Evolutionary conservation across 306 rosid species (phyloP), one percentile per base, ranked within the genome.

Genomic region (Fagus crenata): DNA sequence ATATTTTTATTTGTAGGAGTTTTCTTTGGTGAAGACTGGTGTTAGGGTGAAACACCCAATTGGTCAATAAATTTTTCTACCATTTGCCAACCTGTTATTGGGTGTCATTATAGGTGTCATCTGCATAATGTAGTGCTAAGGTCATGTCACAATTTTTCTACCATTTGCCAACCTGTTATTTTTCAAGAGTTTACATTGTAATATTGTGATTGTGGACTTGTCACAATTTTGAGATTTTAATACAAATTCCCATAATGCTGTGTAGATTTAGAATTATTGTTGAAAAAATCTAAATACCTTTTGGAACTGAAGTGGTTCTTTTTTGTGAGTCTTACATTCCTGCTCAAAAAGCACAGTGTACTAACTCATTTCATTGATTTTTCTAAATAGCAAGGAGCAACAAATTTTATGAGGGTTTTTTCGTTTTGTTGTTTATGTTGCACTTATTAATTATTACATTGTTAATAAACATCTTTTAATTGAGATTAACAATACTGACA

Each of bases 311-410:
- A 67, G 28, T 3, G 32, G 2, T 67, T 13, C 42, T 63, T 15
- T n/a, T 63, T 9, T 36, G 22, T 46, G 51, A 35, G 69, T 63
- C 69, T 65, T 17, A 7, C 49, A 67, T 67, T 65, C 32, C 46
- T 67, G 4, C 6, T 17, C 49, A 39, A 39, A 46, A 67, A 67
- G 68, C 41, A 61, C 41, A 61, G 68, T 61, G 68, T 61, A 67
- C 14, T 22, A 22, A 46, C 51, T 46, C 51, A 46, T 7, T 46
- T 46, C 2, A 46, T 64, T 36, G 1, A 36, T n/a, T 40, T 22
- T 37, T 67, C 70, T 15, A 2, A 37, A 36, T 17, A 64, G 49
- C 42, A 35, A 64, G 3, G 43, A 64, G 69, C 28, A 37, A 64
- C 41, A 64, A 64, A 64, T 15, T 36, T 14, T 1, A 1, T 15